phyloP scores from a whole-genome alignment of 305 asterid genomes.

The Plantago lanceolata region DNA sequence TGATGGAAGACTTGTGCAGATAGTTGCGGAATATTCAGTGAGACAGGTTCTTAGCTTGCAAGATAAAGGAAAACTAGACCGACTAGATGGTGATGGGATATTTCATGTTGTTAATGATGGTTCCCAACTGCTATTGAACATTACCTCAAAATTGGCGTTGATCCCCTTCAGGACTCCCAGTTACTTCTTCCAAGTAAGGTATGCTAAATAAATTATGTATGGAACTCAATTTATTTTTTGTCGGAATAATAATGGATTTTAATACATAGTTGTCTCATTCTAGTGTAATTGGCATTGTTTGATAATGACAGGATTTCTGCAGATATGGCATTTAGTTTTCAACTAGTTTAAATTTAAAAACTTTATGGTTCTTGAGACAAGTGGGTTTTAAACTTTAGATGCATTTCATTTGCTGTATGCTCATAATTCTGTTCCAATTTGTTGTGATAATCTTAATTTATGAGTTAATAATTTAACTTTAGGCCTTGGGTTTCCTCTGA shows the following conservation, averaged over 20 bases:
- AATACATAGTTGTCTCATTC: neutral
- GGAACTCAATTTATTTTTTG: neutral
- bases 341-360: neutral
- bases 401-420: conserved; percentile 12
- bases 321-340: neutral
- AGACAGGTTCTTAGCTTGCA: conserved; percentile 43
- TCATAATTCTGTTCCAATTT: conserved; percentile 3
- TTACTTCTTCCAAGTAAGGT: conserved; percentile 67
- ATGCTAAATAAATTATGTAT: conserved; percentile 17
- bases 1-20: conserved; percentile 42
- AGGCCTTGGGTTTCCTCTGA: conserved; percentile 64
- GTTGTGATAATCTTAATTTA: conserved; percentile 4
- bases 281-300: neutral
- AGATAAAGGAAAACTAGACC: conserved; percentile 28
- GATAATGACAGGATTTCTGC: too few relatives aligned
- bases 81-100: conserved; percentile 27
- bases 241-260: neutral
- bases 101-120: conserved; percentile 33
- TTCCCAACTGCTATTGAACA: conserved; percentile 40
- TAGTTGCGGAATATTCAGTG: conserved; percentile 52
- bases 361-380: neutral
- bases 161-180: conserved; percentile 63
- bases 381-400: conserved; percentile 5
- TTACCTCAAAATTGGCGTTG: conserved; percentile 48
- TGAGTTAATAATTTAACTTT: conserved; percentile 19